phyloP scores from a whole-genome alignment of 495 filamentous ascomycete species.

The Talaromyces borbonicus region DNA sequence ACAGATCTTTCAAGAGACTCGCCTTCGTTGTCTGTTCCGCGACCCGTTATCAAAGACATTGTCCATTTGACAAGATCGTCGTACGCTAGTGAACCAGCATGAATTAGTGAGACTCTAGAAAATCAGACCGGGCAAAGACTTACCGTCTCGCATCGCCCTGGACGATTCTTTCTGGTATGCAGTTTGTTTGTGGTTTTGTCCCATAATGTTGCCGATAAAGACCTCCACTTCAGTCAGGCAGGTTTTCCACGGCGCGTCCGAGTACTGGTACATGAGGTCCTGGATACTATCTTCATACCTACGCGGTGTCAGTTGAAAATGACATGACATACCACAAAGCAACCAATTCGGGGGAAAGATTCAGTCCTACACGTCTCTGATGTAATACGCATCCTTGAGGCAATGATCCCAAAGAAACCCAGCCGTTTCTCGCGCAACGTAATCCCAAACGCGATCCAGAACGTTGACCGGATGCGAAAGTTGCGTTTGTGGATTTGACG shows the following conservation, averaged over 20 bases:
- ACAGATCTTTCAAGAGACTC: constrained; percentile 38
- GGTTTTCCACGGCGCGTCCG: constrained; percentile 40
- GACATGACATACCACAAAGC: background rate
- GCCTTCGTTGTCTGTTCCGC: constrained; percentile 16
- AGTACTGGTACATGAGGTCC: constrained; percentile 46
- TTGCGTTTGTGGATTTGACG: background rate
- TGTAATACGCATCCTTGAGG: constrained; percentile 29
- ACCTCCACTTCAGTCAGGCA: constrained; percentile 64
- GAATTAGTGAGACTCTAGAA: background rate
- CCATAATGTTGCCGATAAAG: constrained; percentile 63
- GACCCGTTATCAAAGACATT: constrained; percentile 24
- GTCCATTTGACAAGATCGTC: constrained; percentile 27
- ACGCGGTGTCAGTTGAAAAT: constrained; percentile 1
- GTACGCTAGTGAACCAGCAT: background rate
- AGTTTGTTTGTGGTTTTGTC: constrained; percentile 46
- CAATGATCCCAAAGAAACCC: constrained; percentile 35
- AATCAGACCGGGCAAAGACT: background rate
- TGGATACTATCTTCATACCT: constrained; percentile 59
- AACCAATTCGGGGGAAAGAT: background rate
- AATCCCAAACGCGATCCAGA: constrained; percentile 17
- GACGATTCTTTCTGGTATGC: constrained; percentile 55
- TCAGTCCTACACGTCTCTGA: constrained; percentile 44
- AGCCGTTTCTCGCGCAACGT: constrained; percentile 28
- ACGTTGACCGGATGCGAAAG: constrained; percentile 5
- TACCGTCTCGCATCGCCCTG: constrained; percentile 44